Conservation (phyloP, 106 monocot species). For the Chionographis japonica region DNA sequence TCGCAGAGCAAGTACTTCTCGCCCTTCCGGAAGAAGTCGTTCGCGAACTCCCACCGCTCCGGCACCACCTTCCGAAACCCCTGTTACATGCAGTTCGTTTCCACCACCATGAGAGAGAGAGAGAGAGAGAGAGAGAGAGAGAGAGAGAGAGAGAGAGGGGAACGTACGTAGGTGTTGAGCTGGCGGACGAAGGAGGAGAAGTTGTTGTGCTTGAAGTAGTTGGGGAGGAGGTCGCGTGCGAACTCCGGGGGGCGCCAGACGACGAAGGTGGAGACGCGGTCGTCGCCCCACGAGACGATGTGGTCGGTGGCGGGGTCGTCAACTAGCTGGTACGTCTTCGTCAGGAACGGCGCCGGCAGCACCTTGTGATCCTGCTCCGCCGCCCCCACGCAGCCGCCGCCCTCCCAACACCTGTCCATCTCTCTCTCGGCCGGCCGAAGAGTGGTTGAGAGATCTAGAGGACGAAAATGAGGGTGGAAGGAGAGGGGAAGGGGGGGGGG, state of each 20-base stretch:
- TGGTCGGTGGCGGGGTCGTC: constrained; percentile 41
- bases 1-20: constrained; percentile 58
- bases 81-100: constrained; percentile 12
- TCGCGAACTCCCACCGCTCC: constrained; percentile 81
- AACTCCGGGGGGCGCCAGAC: constrained; percentile 93
- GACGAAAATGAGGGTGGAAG: too few relatives aligned
- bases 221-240: constrained; percentile 79
- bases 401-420: constrained; percentile 13
- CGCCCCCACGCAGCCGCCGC: neutral
- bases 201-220: constrained; percentile 90
- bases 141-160: too few relatives aligned
- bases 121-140: too few relatives aligned
- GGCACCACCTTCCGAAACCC: constrained; percentile 73
- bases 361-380: constrained; percentile 20
- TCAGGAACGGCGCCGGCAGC: constrained; percentile 41
- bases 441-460: too few relatives aligned
- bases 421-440: too few relatives aligned
- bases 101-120: too few relatives aligned
- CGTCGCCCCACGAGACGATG: constrained; percentile 46
- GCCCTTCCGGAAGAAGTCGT: constrained; percentile 65
- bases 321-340: constrained; percentile 42
- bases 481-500: too few relatives aligned
- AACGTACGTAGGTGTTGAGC: constrained; percentile 66
- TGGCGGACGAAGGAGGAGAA: constrained; percentile 94
- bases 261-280: constrained; percentile 47